Base-by-base conservation (phyloP, 2,329 filamentous ascomycete genomes). In the Fonsecaea monophora region DNA sequence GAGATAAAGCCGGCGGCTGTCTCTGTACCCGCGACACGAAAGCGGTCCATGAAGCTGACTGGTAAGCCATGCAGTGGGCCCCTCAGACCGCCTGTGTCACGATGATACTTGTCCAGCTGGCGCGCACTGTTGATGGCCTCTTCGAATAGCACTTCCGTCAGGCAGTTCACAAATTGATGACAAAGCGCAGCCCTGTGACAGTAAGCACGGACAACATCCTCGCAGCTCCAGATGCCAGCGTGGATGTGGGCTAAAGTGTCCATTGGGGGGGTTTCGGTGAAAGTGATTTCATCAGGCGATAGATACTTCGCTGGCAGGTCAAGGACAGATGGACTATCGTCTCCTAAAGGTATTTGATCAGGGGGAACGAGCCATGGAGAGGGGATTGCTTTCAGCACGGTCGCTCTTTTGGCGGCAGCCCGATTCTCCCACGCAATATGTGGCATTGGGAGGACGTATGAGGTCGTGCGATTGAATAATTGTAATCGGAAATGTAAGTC, bases 11-110 rank as follows among this genome's bases (percentile, higher is more conserved):
- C 73, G 10, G 63, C 60, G 21, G 73, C 60, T 13, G 73, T 66
- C 7, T 74, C 68, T n/a, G 58, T 37, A 7, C 72, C 73, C 10
- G 40, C 13, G 9, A 75, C 66, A 38, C 68, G 63, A 42, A 73
- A 74, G 32, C 60, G 68, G 50, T 78, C 77, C 63, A 76, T 75
- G 59, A 77, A 70, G 50, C 73, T 75, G 7, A 76, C 58, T 2
- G 75, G 75, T 9, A 76, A 70, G 6, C 75, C 75, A 56, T 76
- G 75, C 5, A 76, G 70, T 2, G 74, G 74, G 5, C 75, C 75
- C 1, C 62, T 67, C 13, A 71, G 25, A 21, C 68, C 61, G 1
- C 75, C 75, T 15, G 70, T 69, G 2, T 64, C 70, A 34, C 68
- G 66, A 4, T 64, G 60, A 50, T 73, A 64, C 13, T 68, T 38